phyloP scores from a whole-genome alignment of 768 basidiomycete species.

The Lentinus tigrinus region DNA sequence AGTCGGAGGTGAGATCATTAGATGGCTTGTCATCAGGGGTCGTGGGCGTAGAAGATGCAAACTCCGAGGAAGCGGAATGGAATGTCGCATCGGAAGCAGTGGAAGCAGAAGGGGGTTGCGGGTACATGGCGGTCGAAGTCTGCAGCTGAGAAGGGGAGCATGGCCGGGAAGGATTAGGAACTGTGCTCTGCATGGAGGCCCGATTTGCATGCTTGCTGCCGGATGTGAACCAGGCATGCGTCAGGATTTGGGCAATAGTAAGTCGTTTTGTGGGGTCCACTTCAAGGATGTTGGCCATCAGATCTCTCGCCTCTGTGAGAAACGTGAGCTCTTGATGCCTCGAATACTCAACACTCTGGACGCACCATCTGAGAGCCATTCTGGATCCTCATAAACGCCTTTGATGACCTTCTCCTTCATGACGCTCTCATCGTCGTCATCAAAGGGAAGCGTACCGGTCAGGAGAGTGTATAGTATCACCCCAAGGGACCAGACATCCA shows the following conservation, averaged over 20 bases:
- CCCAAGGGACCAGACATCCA: conserved; percentile 94
- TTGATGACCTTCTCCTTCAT: conserved; percentile 85
- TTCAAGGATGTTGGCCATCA: conserved; percentile 75
- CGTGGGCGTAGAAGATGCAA: conserved; percentile 51
- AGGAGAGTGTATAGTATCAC: conserved; percentile 88
- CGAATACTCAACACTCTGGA: not conserved
- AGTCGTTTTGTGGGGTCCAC: conserved; percentile 75
- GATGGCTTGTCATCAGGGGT: conserved; percentile 49
- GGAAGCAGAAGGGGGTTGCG: conserved; percentile 36
- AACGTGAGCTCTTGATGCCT: not conserved
- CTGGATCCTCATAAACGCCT: conserved; percentile 88
- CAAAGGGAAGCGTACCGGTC: conserved; percentile 88
- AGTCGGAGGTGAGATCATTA: conserved; percentile 18
- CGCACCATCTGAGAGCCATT: conserved; percentile 86
- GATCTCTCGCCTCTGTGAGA: conserved; percentile 73
- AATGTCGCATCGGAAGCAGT: conserved; percentile 51
- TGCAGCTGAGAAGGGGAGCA: conserved; percentile 31
- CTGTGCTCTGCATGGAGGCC: conserved; percentile 14
- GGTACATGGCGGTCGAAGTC: conserved; percentile 26
- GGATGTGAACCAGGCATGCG: conserved; percentile 78
- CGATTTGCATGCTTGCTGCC: not conserved
- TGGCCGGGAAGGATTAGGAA: conserved; percentile 29
- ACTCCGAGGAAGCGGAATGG: conserved; percentile 52
- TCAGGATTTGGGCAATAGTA: conserved; percentile 81
- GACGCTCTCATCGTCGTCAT: conserved; percentile 80